Conservation (phyloP, 2,329 filamentous ascomycete species). For the Ramichloridium luteum region DNA sequence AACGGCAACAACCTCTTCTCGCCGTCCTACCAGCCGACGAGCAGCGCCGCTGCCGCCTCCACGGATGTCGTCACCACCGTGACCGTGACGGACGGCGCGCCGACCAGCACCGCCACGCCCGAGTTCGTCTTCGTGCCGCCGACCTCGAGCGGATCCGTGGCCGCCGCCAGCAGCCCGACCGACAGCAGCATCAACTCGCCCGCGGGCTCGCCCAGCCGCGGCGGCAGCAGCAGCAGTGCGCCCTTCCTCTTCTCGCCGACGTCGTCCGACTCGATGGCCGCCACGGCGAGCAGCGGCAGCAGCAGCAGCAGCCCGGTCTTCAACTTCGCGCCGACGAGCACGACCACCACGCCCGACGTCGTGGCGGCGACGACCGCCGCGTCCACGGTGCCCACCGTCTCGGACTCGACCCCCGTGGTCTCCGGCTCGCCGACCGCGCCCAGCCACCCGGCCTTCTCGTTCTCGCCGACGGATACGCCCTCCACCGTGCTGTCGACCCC, state of each 20-base stretch:
- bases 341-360: too few species aligned
- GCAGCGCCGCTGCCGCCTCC: neutral
- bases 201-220: too few species aligned
- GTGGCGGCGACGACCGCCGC: too few species aligned
- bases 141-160: neutral
- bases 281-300: neutral
- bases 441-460: constrained; percentile 1
- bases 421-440: neutral
- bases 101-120: neutral
- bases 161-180: neutral
- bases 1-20: neutral
- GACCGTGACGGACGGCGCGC: neutral
- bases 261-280: neutral
- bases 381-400: too few species aligned
- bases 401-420: neutral
- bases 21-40: neutral
- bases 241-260: too few species aligned
- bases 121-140: neutral
- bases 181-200: too few species aligned
- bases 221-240: too few species aligned
- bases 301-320: neutral
- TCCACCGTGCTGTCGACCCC: neutral
- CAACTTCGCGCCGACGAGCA: neutral
- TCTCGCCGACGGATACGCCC: constrained; percentile 1
- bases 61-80: neutral